These are phyloP conservation scores for Amanita fuliginea DNA, from an alignment of 768 basidiomycete species.

Conservation along the genomic window DNA sequence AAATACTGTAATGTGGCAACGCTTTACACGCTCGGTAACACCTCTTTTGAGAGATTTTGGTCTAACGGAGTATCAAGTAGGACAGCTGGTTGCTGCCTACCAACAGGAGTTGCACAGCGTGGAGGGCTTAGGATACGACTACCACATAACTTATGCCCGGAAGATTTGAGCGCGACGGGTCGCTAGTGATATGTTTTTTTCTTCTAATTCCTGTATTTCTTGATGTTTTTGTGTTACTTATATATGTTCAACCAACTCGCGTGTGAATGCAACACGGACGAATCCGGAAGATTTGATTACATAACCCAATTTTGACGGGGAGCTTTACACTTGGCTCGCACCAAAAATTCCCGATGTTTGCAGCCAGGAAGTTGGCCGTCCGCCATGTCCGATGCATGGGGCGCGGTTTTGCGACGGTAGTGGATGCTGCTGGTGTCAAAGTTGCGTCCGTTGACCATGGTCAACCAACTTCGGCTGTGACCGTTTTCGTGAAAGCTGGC, in stretches of 20 bases:
- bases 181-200: neutral
- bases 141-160: conserved; percentile 39
- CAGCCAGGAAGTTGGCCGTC: conserved; percentile 47
- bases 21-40: conserved; percentile 37
- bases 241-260: neutral
- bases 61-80: conserved; percentile 23
- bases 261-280: conserved; percentile 9
- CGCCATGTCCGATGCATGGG: conserved; percentile 46
- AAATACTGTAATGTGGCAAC: conserved; percentile 25
- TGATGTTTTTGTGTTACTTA: neutral
- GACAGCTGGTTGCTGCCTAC: conserved; percentile 28
- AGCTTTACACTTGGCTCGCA: conserved; percentile 11
- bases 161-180: conserved; percentile 8
- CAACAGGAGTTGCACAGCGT: conserved; percentile 34
- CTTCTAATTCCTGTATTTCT: neutral
- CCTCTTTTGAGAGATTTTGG: conserved; percentile 35
- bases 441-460: conserved; percentile 78
- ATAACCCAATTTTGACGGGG: conserved; percentile 14
- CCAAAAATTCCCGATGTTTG: conserved; percentile 40
- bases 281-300: conserved; percentile 18
- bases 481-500: conserved; percentile 88
- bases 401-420: conserved; percentile 75
- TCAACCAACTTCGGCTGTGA: conserved; percentile 77
- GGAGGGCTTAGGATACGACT: conserved; percentile 35
- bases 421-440: conserved; percentile 73